Evolutionary conservation across 2,329 filamentous ascomycete species (phyloP).

Genomic region (Beauveria sp.): DNA sequence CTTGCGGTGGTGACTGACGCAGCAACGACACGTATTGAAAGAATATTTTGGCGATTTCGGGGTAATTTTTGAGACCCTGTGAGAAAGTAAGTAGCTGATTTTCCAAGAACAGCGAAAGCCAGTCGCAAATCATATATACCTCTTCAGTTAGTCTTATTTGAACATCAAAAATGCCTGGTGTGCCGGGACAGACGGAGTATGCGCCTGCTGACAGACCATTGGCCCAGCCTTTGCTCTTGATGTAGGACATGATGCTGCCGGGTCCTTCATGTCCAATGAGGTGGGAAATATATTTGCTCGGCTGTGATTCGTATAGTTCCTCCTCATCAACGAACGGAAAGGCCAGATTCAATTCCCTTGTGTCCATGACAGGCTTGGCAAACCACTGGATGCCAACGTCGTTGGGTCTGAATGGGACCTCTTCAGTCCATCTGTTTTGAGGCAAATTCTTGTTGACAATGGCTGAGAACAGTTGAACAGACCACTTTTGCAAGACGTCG

Average conservation of each 20-base stretch:
- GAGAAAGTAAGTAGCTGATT: conserved; percentile 4
- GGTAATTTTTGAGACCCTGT: conserved; percentile 66
- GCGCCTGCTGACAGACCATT: conserved; percentile 74
- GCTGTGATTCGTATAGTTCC: conserved; percentile 67
- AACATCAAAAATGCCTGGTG: conserved; percentile 69
- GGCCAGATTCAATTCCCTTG: conserved; percentile 66
- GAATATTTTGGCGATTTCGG: conserved; percentile 72
- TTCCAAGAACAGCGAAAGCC: neutral
- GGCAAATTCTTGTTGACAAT: conserved; percentile 76
- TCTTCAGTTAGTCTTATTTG: conserved; percentile 77
- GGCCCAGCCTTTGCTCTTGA: conserved; percentile 86
- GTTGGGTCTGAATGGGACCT: conserved; percentile 40
- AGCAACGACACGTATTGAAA: conserved; percentile 91
- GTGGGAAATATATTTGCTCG: conserved; percentile 79
- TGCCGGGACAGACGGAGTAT: conserved; percentile 68
- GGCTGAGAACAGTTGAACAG: conserved; percentile 70
- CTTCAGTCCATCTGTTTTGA: conserved; percentile 46
- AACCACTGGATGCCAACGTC: conserved; percentile 64
- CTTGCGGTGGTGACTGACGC: conserved; percentile 67
- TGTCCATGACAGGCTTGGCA: conserved; percentile 87
- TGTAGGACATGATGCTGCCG: conserved; percentile 81
- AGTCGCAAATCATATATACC: conserved; percentile 32
- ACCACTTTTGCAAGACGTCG: conserved; percentile 78
- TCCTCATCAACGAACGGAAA: conserved; percentile 87
- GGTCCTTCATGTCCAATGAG: conserved; percentile 89